Base-by-base conservation (phyloP, 2,329 filamentous ascomycete genomes). In the Diaporthe citri region DNA sequence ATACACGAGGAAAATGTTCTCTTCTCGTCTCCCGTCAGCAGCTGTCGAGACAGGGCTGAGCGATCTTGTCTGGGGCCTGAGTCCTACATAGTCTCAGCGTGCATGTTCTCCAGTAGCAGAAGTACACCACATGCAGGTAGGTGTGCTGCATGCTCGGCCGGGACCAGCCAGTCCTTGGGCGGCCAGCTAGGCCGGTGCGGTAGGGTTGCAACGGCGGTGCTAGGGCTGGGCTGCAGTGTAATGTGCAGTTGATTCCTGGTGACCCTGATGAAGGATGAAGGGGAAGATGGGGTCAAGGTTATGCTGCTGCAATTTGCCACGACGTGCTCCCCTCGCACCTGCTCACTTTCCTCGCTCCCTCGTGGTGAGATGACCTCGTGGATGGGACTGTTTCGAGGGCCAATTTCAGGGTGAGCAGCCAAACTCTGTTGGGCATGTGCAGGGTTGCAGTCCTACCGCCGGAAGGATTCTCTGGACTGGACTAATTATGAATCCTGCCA, bases 401-500 rank as follows among this genome's bases (percentile, higher is more conserved):
- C 31, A 51, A 28, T 41, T 28, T 25, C 17, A 69, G 48, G 64
- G 64, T 67, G 51, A 60, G 55, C 36, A 52, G 48, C 64, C 36
- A 70, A 43, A 41, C 74, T 46, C 43, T 22, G 39, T 64, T 46
- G 69, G 41, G 36, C 69, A 39, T 41, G 73, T 57, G 51, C 41
- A 72, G 43, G 56, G 70, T 72, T 52, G 62, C 41, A 59, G 41
- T 55, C 74, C 64, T 48, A 60, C 56, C 15, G 34, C 64, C 64
- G 64, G 55, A 75, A 71, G 74, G 74, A 71, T 75, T 51, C 43
- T 62, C 64, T 71, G 43, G 39, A 70, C 64, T 55, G 46, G 62
- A 57, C 17, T 66, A 43, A 41, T 41, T 62, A 31, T 52, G 43
- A 52, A 39, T 41, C n/a, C 52, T 39, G 10, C 15, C 41, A 43